Percentiles rank a stretch among this genome's conserved stretches.
Evolutionary conservation across 1,139 yeast species (phyloP).

Genomic region (Hemisphaericaspora xylanilytica): DNA sequence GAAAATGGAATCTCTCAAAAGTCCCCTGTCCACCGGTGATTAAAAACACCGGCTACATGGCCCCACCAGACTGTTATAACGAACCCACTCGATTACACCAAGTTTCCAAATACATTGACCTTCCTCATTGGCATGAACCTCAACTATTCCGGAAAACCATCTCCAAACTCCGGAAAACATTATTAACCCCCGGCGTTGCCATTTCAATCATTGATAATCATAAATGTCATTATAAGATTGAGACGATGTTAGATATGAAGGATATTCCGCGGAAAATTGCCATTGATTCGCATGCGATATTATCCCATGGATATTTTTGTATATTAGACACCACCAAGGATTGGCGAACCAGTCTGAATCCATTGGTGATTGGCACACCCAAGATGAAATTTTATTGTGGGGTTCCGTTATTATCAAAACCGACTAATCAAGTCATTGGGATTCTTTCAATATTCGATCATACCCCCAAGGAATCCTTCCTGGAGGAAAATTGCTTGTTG

Average conservation of each 20-base stretch:
- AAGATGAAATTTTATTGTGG: constrained; percentile 60
- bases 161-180: constrained; percentile 31
- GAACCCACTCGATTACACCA: constrained; percentile 42
- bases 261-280: constrained; percentile 56
- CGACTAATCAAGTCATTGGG: constrained; percentile 49
- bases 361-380: constrained; percentile 62
- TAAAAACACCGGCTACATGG: constrained; percentile 46
- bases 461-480: constrained; percentile 37
- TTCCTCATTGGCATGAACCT: constrained; percentile 52
- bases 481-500: constrained; percentile 29
- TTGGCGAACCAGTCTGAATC: constrained; percentile 64
- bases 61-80: constrained; percentile 56
- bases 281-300: constrained; percentile 63
- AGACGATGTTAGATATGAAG: constrained; percentile 43
- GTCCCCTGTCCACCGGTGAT: constrained; percentile 58
- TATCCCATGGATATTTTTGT: constrained; percentile 54
- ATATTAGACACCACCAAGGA: constrained; percentile 60
- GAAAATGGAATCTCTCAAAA: constrained; percentile 55
- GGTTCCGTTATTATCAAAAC: constrained; percentile 48
- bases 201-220: constrained; percentile 54
- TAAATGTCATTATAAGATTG: constrained; percentile 49
- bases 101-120: constrained; percentile 39
- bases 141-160: constrained; percentile 39
- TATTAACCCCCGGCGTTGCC: constrained; percentile 51
- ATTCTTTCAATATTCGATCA: constrained; percentile 60